Evolutionary conservation across 352 stramenopile genomes (phyloP).

Genomic region (Phytophthora hybrid): DNA sequence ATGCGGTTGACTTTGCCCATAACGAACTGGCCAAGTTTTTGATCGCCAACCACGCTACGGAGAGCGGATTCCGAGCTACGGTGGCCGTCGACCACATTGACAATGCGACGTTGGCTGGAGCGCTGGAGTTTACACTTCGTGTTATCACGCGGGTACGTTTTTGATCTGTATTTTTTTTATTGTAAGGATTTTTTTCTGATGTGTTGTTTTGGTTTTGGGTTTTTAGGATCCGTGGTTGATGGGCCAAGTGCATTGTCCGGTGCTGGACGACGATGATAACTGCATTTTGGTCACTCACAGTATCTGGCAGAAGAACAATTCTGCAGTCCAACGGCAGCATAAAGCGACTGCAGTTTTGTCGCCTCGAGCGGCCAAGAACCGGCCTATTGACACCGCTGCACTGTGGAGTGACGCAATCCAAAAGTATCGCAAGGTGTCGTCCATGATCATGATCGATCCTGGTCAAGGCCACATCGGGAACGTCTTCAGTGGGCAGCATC

Average conservation of each 20-base stretch:
- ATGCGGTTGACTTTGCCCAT: constrained; percentile 83
- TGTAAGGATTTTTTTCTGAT: not conserved
- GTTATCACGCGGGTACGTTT: constrained; percentile 60
- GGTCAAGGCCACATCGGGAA: constrained; percentile 77
- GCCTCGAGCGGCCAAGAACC: constrained; percentile 26
- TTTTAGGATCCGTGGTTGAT: constrained; percentile 72
- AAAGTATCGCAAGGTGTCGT: constrained; percentile 77
- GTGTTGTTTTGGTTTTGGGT: not conserved
- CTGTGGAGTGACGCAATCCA: constrained; percentile 64
- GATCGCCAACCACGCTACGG: constrained; percentile 65
- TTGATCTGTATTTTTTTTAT: not conserved
- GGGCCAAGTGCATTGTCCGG: constrained; percentile 77
- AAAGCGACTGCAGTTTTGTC: constrained; percentile 32
- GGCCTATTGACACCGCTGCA: constrained; percentile 38
- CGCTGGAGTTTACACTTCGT: constrained; percentile 76
- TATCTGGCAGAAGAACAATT: constrained; percentile 71
- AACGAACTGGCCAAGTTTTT: constrained; percentile 78
- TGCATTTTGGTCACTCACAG: constrained; percentile 75
- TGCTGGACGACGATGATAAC: constrained; percentile 62
- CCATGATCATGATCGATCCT: constrained; percentile 79
- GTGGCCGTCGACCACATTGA: constrained; percentile 75
- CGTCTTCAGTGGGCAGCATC: constrained; percentile 78
- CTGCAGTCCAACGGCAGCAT: not conserved
- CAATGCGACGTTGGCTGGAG: constrained; percentile 55
- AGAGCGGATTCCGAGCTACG: constrained; percentile 65